phyloP scores from a whole-genome alignment of 1,139 yeast species.

The Kluyveromyces sp. region DNA sequence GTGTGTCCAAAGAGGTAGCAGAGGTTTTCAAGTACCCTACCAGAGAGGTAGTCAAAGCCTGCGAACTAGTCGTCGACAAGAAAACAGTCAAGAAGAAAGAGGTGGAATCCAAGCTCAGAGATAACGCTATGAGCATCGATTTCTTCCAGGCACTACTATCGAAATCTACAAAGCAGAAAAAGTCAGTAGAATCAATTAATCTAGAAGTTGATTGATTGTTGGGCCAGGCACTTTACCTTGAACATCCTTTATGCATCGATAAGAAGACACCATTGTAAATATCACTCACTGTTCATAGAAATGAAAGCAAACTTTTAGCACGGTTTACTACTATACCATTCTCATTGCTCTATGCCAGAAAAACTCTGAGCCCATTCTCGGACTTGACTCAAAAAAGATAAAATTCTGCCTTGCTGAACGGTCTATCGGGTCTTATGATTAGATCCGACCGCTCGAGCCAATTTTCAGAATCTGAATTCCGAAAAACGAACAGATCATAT shows the following conservation, averaged over 20 bases:
- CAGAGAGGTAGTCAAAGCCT: conserved; percentile 71
- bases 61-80: conserved; percentile 41
- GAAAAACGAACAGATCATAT: too few relatives aligned
- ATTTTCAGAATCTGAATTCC: too few relatives aligned
- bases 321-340: too few relatives aligned
- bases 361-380: too few relatives aligned
- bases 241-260: not conserved
- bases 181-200: conserved; percentile 43
- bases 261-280: not conserved
- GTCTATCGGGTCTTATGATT: not conserved
- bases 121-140: conserved; percentile 50
- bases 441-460: not conserved
- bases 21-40: conserved; percentile 76
- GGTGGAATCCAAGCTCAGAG: conserved; percentile 40
- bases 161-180: conserved; percentile 43
- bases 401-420: not conserved
- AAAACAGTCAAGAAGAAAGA: conserved; percentile 22
- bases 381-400: too few relatives aligned
- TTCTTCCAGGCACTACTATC: conserved; percentile 53
- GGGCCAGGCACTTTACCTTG: not conserved
- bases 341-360: too few relatives aligned
- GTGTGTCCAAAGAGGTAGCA: conserved; percentile 77
- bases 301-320: too few relatives aligned
- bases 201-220: conserved; percentile 38
- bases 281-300: too few relatives aligned